Evolutionary conservation across 2,329 filamentous ascomycete species (phyloP).

Genomic region (Botrytis fabae): DNA sequence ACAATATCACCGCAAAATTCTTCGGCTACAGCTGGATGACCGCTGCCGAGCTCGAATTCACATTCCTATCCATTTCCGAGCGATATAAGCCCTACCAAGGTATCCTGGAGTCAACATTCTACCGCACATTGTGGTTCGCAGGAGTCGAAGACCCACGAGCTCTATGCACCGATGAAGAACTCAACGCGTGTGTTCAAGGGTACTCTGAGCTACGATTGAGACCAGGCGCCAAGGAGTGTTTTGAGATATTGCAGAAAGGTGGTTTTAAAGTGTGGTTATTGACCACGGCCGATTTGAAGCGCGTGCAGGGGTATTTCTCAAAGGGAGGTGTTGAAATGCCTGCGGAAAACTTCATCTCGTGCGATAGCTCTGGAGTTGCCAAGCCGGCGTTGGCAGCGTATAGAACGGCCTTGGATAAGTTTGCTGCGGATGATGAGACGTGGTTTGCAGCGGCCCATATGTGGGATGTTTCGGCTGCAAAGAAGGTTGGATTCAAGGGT

Average conservation of each 20-base stretch:
- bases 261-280: slow-evolving; percentile 56
- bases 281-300: slow-evolving; percentile 51
- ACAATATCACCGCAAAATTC: slow-evolving; percentile 45
- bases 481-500: slow-evolving; percentile 50
- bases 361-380: slow-evolving; percentile 50
- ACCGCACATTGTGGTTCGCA: slow-evolving; percentile 49
- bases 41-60: slow-evolving; percentile 50
- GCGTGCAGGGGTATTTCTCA: slow-evolving; percentile 54
- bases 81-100: slow-evolving; percentile 47
- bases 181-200: slow-evolving; percentile 43
- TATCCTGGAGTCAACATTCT: slow-evolving; percentile 49
- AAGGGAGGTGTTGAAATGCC: slow-evolving; percentile 51
- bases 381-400: slow-evolving; percentile 54
- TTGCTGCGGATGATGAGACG: slow-evolving; percentile 44
- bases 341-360: slow-evolving; percentile 51
- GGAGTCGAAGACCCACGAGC: slow-evolving; percentile 47
- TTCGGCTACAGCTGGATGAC: slow-evolving; percentile 51
- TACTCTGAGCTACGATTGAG: slow-evolving; percentile 44
- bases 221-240: slow-evolving; percentile 45
- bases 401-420: slow-evolving; percentile 43
- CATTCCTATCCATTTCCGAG: slow-evolving; percentile 48
- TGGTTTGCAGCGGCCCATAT: slow-evolving; percentile 62
- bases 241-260: slow-evolving; percentile 45
- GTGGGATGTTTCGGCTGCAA: slow-evolving; percentile 58
- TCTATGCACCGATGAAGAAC: slow-evolving; percentile 47